phyloP scores from a whole-genome alignment of 345 rosid genomes.

The Anacardium occidentale region DNA sequence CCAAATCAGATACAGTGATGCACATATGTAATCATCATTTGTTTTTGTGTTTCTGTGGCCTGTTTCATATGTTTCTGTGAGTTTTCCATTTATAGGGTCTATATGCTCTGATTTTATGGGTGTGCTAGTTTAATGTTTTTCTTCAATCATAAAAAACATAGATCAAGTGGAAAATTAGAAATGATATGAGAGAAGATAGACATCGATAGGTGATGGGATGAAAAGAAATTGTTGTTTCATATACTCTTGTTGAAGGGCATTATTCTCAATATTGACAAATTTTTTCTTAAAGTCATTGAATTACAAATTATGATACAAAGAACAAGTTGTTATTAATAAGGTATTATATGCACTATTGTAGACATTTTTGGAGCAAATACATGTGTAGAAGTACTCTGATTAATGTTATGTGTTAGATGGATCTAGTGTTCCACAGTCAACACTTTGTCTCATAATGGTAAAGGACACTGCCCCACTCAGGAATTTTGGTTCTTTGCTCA shows the following conservation, averaged over 20 bases:
- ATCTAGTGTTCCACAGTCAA: neutral
- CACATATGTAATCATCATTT: neutral
- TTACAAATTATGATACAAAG: neutral
- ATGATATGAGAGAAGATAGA: too few species aligned
- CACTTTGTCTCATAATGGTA: too few species aligned
- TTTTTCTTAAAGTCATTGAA: neutral
- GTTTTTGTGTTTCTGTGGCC: neutral
- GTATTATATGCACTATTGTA: neutral
- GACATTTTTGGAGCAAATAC: neutral
- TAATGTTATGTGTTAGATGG: neutral
- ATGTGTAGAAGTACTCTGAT: neutral
- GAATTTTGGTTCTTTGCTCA: neutral
- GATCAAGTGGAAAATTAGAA: too few species aligned
- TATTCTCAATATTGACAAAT: neutral
- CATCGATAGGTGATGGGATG: neutral
- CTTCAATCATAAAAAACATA: neutral
- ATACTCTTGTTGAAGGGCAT: neutral
- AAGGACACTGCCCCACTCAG: too few species aligned
- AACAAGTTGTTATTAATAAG: neutral
- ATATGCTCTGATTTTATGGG: neutral
- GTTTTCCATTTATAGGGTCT: neutral
- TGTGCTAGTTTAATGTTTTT: neutral
- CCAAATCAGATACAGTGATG: neutral
- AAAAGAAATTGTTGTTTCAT: neutral
- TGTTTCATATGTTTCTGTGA: neutral